These are phyloP conservation scores for Perkinsela sp. DNA, from an alignment of 208 protist genomes.

Conservation along the genomic window DNA sequence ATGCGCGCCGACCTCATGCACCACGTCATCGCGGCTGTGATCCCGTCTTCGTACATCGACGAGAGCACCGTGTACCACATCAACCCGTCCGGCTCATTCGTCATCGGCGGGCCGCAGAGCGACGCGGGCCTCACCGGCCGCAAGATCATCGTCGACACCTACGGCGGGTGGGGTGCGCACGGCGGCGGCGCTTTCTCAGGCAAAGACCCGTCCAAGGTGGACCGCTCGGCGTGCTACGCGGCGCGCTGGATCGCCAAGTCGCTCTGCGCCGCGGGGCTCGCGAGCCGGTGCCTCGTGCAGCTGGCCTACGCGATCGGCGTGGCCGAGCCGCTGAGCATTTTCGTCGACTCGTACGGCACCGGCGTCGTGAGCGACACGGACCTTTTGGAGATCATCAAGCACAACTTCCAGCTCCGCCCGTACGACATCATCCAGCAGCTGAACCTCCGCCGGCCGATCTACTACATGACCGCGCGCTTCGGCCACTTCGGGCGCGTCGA, in stretches of 20 bases:
- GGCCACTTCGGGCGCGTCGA: conserved; percentile 94
- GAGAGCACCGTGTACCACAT: conserved; percentile 85
- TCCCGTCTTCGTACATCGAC: conserved; percentile 75
- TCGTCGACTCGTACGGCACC: conserved; percentile 94
- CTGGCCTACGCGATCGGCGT: conserved; percentile 97
- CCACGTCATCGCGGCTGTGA: conserved; percentile 74
- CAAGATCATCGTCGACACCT: conserved; percentile 99
- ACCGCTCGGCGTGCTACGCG: conserved; percentile 94
- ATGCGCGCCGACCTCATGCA: conserved; percentile 71
- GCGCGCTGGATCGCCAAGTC: conserved; percentile 97
- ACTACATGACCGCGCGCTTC: conserved; percentile 81
- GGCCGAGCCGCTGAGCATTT: conserved; percentile 82
- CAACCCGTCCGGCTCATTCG: conserved; percentile 95
- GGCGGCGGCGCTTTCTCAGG: conserved; percentile 99
- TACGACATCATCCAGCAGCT: conserved; percentile 87
- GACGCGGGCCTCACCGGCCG: conserved; percentile 97
- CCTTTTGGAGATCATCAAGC: conserved; percentile 61
- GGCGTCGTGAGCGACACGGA: conserved; percentile 37
- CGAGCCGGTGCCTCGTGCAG: conserved; percentile 81
- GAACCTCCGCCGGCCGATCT: conserved; percentile 80
- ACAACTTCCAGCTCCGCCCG: conserved; percentile 94
- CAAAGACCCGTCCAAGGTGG: conserved; percentile 98
- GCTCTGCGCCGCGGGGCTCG: conserved; percentile 74
- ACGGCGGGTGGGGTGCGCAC: conserved; percentile 98
- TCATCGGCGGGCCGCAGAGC: conserved; percentile 94